Base-by-base conservation (phyloP, 257 asterid genomes). In the Fraxinus excelsior region DNA sequence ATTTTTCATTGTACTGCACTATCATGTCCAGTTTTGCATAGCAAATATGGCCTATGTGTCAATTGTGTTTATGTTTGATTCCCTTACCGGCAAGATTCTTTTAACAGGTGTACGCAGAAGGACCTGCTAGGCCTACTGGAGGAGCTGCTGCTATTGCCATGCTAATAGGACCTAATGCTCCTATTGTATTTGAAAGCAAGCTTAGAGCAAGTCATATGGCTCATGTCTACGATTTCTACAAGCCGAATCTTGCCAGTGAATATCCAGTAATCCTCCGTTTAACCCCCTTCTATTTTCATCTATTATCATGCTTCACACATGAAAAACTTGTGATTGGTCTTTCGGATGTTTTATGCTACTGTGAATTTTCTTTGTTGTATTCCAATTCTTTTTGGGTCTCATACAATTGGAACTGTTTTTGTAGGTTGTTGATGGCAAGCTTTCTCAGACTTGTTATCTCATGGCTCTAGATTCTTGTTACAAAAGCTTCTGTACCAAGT, bases 91-190 rank as follows among this genome's bases (percentile, higher is more conserved):
- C 65, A 29, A 53, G 58, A 69, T 80, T 76, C 65, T 26, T 84
- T 74, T 81, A 25, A 85, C 83, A 96, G 99, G 98, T 96, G 71
- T 96, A 96, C 79, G 99, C 99, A 2, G 98, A 93, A 88, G 99
- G 99, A 31, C 97, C 99, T 19, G 99, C 99, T 81, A 87, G 99
- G 78, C 98, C 99, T 71, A 96, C 99, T 35, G 99, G 99, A 46
- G 99, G 99, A 69, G 99, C 99, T 76, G 99, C 96, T 74, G 97
- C 99, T 19, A 74, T 96, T 85, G 99, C 97, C 82, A 93, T 96
- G 95, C 92, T 96, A 32, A 81, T 96, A n/a, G 98, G 99, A 62
- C 97, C 98, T 40, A 89, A 96, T 87, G 99, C 99, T 85, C 98
- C 99, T 29, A 92, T 96, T 79, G 89, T 83, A 76, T 96, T 96